Conservation (phyloP, 2,329 filamentous ascomycete genomes). For the Colletotrichum chrysophilum region DNA sequence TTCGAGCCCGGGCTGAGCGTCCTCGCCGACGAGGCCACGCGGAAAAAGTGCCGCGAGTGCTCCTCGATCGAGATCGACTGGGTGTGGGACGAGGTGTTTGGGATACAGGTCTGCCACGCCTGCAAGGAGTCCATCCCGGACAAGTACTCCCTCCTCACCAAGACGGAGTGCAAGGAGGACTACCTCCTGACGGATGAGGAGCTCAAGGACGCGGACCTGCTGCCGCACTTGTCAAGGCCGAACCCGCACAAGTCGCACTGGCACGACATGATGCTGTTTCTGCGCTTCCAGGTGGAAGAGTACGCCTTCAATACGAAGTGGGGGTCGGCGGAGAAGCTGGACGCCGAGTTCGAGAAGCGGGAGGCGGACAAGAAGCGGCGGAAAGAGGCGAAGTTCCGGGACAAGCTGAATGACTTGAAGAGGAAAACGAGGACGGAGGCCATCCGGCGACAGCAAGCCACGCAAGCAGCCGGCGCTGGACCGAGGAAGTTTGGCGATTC, state of each 20-base stretch:
- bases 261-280: conserved; percentile 98
- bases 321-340: conserved; percentile 84
- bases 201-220: conserved; percentile 83
- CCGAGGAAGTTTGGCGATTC: conserved; percentile 77
- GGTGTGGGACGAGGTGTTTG: conserved; percentile 89
- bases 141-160: conserved; percentile 93
- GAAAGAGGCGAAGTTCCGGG: conserved; percentile 91
- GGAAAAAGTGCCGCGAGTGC: conserved; percentile 86
- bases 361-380: conserved; percentile 81
- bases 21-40: conserved; percentile 64
- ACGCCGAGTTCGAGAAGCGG: conserved; percentile 85
- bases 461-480: conserved; percentile 52
- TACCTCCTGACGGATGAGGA: conserved; percentile 92
- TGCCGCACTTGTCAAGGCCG: conserved; percentile 86
- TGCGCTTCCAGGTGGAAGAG: conserved; percentile 92
- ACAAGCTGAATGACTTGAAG: conserved; percentile 88
- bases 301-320: conserved; percentile 92
- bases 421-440: conserved; percentile 92
- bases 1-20: conserved; percentile 91
- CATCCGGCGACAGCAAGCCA: conserved; percentile 74
- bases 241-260: conserved; percentile 96
- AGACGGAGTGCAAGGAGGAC: conserved; percentile 95
- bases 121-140: conserved; percentile 93
- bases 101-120: conserved; percentile 73
- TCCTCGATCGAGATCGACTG: conserved; percentile 87